A percentile compares a stretch with the other conserved stretches of the same genome.
These are phyloP conservation scores for Diaporthe capsici DNA, from an alignment of 2,329 filamentous ascomycete species.

Conservation along the genomic window DNA sequence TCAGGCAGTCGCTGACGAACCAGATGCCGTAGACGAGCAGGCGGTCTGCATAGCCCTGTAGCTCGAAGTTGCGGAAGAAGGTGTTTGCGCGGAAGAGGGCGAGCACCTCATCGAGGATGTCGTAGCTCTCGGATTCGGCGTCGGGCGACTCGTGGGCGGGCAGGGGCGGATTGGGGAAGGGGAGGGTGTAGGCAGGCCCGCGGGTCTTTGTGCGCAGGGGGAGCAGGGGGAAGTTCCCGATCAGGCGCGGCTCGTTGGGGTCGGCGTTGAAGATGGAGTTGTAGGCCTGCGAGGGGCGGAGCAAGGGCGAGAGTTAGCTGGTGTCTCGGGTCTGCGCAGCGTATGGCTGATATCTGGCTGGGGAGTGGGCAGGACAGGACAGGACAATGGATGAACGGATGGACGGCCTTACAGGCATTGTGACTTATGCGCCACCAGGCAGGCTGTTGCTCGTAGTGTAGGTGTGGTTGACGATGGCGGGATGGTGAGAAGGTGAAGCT, in stretches of 20 bases:
- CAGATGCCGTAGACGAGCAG: conserved; percentile 97
- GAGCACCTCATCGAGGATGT: conserved; percentile 94
- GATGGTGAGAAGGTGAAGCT: conserved; percentile 10
- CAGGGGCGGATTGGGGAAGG: conserved; percentile 69
- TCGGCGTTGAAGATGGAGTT: conserved; percentile 96
- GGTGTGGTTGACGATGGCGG: not conserved
- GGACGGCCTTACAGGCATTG: conserved; percentile 44
- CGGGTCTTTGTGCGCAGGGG: conserved; percentile 95
- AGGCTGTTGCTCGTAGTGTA: conserved; percentile 43
- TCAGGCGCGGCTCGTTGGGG: conserved; percentile 72
- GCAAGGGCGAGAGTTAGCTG: conserved; percentile 26
- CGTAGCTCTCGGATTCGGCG: conserved; percentile 92
- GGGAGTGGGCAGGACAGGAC: not conserved
- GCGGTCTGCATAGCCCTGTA: conserved; percentile 94
- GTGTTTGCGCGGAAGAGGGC: conserved; percentile 97
- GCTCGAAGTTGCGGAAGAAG: conserved; percentile 99
- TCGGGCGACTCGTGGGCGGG: conserved; percentile 76
- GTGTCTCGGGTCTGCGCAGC: not conserved
- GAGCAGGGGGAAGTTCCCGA: conserved; percentile 95
- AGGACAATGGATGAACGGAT: not conserved
- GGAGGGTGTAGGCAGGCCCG: conserved; percentile 92
- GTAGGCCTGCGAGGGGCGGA: conserved; percentile 78
- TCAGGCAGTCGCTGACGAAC: conserved; percentile 91
- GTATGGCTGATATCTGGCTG: not conserved
- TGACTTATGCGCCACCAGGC: conserved; percentile 40